phyloP scores from a whole-genome alignment of 352 stramenopile species.

The Globisporangium barbulae region DNA sequence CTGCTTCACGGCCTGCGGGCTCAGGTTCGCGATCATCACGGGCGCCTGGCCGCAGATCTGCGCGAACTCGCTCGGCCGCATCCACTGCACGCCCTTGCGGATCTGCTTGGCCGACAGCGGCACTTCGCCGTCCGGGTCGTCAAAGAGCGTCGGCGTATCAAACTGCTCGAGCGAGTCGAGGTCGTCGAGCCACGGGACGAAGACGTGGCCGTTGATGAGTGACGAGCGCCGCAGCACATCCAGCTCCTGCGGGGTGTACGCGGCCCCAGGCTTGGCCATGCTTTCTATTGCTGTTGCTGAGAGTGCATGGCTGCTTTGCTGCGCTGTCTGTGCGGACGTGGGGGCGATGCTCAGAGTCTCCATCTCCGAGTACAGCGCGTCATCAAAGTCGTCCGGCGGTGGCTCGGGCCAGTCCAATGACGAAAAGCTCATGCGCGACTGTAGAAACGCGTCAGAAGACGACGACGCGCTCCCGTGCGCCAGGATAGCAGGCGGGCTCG shows the following conservation, averaged over 20 bases:
- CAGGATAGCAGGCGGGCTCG: background rate
- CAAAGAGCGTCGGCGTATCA: slow-evolving; percentile 41
- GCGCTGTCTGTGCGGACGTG: background rate
- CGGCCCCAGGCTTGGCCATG: slow-evolving; percentile 17
- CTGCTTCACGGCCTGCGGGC: slow-evolving; percentile 76
- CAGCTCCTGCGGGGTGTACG: slow-evolving; percentile 63
- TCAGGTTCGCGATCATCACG: slow-evolving; percentile 74
- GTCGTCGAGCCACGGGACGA: slow-evolving; percentile 78
- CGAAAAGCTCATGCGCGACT: slow-evolving; percentile 19
- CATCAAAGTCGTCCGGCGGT: slow-evolving; percentile 13
- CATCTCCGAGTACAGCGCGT: background rate
- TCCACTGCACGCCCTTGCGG: slow-evolving; percentile 57
- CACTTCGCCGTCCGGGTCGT: slow-evolving; percentile 68
- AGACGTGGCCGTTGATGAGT: slow-evolving; percentile 80
- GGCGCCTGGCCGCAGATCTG: slow-evolving; percentile 40
- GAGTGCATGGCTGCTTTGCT: background rate
- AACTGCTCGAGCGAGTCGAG: slow-evolving; percentile 62
- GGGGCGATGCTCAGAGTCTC: slow-evolving; percentile 12
- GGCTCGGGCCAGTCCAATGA: slow-evolving; percentile 42
- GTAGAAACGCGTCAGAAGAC: slow-evolving; percentile 7
- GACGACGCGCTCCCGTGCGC: background rate
- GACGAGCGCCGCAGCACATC: slow-evolving; percentile 80
- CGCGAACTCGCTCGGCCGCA: slow-evolving; percentile 63
- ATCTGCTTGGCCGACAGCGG: slow-evolving; percentile 67
- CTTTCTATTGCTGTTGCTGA: slow-evolving; percentile 1